Percentiles rank a stretch among this genome's conserved stretches.
Conservation (phyloP, 805 yeast genomes). For the Jamesozyma rosinii region DNA sequence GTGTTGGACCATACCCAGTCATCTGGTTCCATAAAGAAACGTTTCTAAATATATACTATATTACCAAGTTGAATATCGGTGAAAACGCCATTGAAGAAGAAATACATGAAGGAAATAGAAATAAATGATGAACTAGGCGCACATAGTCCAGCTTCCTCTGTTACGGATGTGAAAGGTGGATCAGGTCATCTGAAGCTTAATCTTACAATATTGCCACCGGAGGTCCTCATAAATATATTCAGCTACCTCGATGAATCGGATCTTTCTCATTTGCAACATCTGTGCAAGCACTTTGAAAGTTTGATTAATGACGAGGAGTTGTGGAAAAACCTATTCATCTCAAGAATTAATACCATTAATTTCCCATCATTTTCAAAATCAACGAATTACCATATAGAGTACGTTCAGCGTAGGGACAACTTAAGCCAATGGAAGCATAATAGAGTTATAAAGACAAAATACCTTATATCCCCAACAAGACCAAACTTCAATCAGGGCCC, state of each 20-base stretch:
- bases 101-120: no score
- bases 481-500: conserved; percentile 3
- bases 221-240: conserved; percentile 30
- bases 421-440: conserved; percentile 30
- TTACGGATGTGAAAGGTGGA: no score
- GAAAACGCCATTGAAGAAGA: no score
- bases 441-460: conserved; percentile 28
- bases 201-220: conserved; percentile 27
- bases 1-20: no score
- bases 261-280: conserved; percentile 26
- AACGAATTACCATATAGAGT: conserved; percentile 29
- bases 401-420: conserved; percentile 23
- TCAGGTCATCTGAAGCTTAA: no score
- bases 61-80: no score
- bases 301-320: conserved; percentile 35
- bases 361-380: conserved; percentile 35
- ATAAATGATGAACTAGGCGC: no score
- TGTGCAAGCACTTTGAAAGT: conserved; percentile 24
- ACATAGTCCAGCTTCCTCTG: no score
- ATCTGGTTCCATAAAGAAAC: no score
- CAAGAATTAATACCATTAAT: conserved; percentile 21
- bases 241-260: conserved; percentile 33
- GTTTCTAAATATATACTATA: no score
- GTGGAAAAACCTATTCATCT: conserved; percentile 34
- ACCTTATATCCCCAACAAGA: conserved; percentile 17